Base-by-base conservation (phyloP, 352 stramenopile genomes). In the Aphanomyces euteiches region DNA sequence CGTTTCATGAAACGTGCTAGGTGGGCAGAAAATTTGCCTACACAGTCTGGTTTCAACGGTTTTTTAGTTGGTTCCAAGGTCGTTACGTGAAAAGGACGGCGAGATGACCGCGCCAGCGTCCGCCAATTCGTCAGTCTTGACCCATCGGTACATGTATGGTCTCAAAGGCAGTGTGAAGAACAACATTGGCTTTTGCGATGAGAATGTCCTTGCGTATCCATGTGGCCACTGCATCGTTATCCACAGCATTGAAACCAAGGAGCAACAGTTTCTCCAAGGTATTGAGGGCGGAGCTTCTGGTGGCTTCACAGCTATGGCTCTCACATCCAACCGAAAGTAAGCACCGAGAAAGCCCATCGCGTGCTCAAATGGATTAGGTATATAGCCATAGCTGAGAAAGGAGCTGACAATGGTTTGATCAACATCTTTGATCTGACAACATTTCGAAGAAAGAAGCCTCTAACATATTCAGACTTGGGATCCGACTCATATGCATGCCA, bases 381-480 rank as follows among this genome's bases (percentile, higher is more conserved):
- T 47, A 79, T 98, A 8, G 92, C 91, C 7, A 84, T 98, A 13
- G 92, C 90, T 0, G 94, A 98, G 74, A 84, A 85, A 40, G 78
- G 77, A 10, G 28, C 28, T 28, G 88, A 96, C 41, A 82, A 81
- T 47, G 85, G 82, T 1, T 79, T 95, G 1, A 79, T 98, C 28
- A 90, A 92, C 69, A 92, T 98, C 63, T 93, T 97, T 77, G 93
- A 98, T 73, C 77, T 93, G 41, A 83, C 81, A 39, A 96, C 87
- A 6, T 67, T 97, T 21, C 86, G 90, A 12, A 80, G 84, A 10
- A 84, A 89, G 12, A 97, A 97, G 79, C 89, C 92, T 56, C 77
- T 98, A 36, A 74, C 78, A 7, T 82, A 91, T 36, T 59, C 68
- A 10, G 93, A 98, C 61, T 79, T 93, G 19, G 80, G 90, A 57